These are phyloP conservation scores for Coemansia sp. DNA, from an alignment of 192 early-diverging fungal genomes.

Conservation along the genomic window DNA sequence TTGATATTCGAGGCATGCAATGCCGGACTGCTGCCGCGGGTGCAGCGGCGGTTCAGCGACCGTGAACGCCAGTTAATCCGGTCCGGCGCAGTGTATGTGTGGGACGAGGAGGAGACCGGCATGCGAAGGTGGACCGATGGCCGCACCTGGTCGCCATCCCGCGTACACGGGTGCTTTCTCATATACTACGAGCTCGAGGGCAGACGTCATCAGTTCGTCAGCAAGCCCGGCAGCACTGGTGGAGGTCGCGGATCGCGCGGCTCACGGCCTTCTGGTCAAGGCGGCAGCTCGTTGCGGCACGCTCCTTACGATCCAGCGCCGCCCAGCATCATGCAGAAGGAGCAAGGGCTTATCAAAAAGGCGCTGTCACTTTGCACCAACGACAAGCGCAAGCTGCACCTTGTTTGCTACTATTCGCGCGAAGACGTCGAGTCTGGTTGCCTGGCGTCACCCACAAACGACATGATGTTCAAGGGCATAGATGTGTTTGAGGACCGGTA, in stretches of 20 bases:
- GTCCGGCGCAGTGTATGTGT: slow-evolving; percentile 84
- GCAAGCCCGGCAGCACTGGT: slow-evolving; percentile 9
- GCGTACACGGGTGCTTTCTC: slow-evolving; percentile 84
- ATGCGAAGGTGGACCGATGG: slow-evolving; percentile 94
- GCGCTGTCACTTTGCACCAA: slow-evolving; percentile 81
- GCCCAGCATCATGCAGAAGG: slow-evolving; percentile 60
- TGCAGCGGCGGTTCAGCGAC: slow-evolving; percentile 81
- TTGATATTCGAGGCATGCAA: slow-evolving; percentile 89
- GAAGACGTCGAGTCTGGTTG: slow-evolving; percentile 67
- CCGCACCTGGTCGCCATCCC: slow-evolving; percentile 81
- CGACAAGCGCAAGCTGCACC: slow-evolving; percentile 76
- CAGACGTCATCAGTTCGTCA: slow-evolving; percentile 58
- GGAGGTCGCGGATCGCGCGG: slow-evolving; percentile 36
- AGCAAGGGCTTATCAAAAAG: slow-evolving; percentile 84
- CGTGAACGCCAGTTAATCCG: slow-evolving; percentile 77
- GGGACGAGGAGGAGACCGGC: slow-evolving; percentile 89
- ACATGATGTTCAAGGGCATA: slow-evolving; percentile 65
- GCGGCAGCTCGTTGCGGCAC: slow-evolving; percentile 16
- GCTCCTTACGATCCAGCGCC: slow-evolving; percentile 38
- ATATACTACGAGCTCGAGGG: slow-evolving; percentile 86
- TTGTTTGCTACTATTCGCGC: slow-evolving; percentile 89
- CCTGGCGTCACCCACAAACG: slow-evolving; percentile 65
- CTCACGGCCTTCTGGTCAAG: slow-evolving; percentile 27
- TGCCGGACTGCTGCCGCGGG: slow-evolving; percentile 62
- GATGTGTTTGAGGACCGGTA: slow-evolving; percentile 74